phyloP scores from a whole-genome alignment of 2,329 filamentous ascomycete species.

The Beauveria scarabaeidicola region DNA sequence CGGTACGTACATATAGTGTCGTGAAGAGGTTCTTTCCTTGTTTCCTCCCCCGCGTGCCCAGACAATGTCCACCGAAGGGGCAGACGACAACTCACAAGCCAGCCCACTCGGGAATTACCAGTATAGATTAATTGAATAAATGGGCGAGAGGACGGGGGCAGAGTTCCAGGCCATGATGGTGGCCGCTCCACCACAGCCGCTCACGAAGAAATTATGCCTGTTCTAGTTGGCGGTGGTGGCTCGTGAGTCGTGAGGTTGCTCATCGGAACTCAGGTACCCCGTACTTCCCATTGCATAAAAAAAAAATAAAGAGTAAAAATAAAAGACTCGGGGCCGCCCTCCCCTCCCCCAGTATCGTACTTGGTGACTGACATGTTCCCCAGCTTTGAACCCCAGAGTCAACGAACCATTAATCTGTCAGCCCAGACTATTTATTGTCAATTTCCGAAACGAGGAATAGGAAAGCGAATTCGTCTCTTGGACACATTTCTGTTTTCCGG shows the following conservation, averaged over 20 bases:
- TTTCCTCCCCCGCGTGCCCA: conserved; percentile 1
- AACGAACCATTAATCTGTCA: neutral
- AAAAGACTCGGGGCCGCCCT: conserved; percentile 13
- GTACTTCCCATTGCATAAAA: conserved; percentile 14
- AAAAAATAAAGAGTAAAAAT: too few relatives aligned
- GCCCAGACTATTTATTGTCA: neutral
- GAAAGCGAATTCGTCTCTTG: neutral
- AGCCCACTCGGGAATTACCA: neutral
- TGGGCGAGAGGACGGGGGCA: conserved; percentile 3
- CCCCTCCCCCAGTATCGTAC: neutral
- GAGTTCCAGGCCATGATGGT: conserved; percentile 7
- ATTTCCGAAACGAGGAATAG: neutral
- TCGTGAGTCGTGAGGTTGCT: neutral
- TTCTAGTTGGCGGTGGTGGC: neutral
- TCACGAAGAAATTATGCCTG: neutral
- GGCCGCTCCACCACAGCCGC: conserved; percentile 3
- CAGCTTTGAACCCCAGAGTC: conserved; percentile 8
- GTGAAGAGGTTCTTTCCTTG: neutral
- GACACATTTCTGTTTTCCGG: neutral
- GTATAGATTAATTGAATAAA: neutral
- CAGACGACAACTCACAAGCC: neutral
- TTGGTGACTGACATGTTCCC: neutral
- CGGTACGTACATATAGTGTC: neutral
- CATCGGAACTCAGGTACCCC: neutral
- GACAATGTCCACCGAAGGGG: neutral